Conservation (phyloP, 2,329 filamentous ascomycete species). For the Mycosphaerelloides madeirae region DNA sequence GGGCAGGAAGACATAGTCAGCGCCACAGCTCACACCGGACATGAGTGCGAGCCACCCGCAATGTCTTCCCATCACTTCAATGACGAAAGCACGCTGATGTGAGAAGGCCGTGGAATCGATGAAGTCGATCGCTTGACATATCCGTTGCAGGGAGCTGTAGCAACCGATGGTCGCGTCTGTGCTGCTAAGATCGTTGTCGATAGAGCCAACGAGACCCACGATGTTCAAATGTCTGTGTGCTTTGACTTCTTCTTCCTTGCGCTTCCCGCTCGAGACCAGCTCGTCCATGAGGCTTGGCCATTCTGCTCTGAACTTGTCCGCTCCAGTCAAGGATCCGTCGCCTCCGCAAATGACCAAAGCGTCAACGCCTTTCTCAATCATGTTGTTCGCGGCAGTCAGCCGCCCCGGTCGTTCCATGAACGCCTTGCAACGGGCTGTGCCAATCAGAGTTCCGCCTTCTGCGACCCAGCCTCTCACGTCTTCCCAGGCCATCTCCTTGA, state of each 20-base stretch:
- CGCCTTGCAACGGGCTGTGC: constrained; percentile 85
- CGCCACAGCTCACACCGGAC: constrained; percentile 89
- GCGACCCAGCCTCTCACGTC: constrained; percentile 92
- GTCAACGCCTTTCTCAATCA: constrained; percentile 88
- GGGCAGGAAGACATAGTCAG: constrained; percentile 95
- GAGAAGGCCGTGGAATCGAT: constrained; percentile 93
- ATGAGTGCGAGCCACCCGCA: constrained; percentile 97
- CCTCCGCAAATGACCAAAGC: constrained; percentile 95
- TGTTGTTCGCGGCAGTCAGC: constrained; percentile 83
- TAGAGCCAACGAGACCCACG: constrained; percentile 90
- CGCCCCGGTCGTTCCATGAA: constrained; percentile 88
- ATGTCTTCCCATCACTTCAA: constrained; percentile 97
- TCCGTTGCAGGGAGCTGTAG: constrained; percentile 86
- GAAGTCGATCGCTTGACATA: constrained; percentile 93
- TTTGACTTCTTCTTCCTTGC: constrained; percentile 64
- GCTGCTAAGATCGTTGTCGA: constrained; percentile 96
- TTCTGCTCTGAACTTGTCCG: constrained; percentile 85
- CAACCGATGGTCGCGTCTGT: constrained; percentile 97
- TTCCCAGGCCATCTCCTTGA: constrained; percentile 83
- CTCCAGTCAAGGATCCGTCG: constrained; percentile 92
- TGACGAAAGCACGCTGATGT: constrained; percentile 92
- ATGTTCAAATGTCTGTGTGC: constrained; percentile 89
- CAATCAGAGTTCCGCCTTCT: constrained; percentile 91
- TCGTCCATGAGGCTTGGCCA: constrained; percentile 87
- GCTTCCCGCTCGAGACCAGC: constrained; percentile 67